Evolutionary conservation across 1,139 yeast genomes (phyloP).

Genomic region (Scheffersomyces cryptocercus): DNA sequence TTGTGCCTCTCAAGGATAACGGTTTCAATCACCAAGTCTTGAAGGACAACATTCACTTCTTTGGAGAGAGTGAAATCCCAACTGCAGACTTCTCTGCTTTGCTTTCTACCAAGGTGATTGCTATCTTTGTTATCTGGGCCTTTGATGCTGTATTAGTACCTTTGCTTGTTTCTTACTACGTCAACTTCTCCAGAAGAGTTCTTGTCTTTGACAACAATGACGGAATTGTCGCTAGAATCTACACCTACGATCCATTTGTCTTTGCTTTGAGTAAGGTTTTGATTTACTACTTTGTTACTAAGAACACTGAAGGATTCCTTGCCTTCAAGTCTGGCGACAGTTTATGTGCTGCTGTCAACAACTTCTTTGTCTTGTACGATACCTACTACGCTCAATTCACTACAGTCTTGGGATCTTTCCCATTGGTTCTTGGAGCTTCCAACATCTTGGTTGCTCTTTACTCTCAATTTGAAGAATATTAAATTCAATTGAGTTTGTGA

Average conservation of each 20-base stretch:
- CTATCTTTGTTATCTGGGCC: slow-evolving; percentile 45
- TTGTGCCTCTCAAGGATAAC: slow-evolving; percentile 41
- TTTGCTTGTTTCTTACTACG: slow-evolving; percentile 46
- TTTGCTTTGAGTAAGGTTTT: slow-evolving; percentile 55
- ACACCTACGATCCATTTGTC: slow-evolving; percentile 56
- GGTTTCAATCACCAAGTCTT: slow-evolving; percentile 39
- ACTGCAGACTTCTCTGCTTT: slow-evolving; percentile 41
- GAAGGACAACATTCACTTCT: slow-evolving; percentile 35
- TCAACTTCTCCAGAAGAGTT: slow-evolving; percentile 54
- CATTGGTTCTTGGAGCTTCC: slow-evolving; percentile 49
- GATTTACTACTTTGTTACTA: slow-evolving; percentile 43
- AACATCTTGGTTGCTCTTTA: slow-evolving; percentile 52
- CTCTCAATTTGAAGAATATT: slow-evolving; percentile 36
- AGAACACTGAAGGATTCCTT: slow-evolving; percentile 17
- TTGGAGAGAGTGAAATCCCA: slow-evolving; percentile 23
- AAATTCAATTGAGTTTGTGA: background rate
- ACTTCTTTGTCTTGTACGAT: slow-evolving; percentile 37
- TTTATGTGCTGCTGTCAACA: slow-evolving; percentile 31
- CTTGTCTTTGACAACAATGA: slow-evolving; percentile 17
- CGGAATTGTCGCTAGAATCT: slow-evolving; percentile 39
- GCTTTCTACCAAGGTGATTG: slow-evolving; percentile 25
- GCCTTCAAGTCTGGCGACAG: background rate
- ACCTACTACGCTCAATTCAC: slow-evolving; percentile 38
- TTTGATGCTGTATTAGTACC: slow-evolving; percentile 46
- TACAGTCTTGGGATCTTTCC: slow-evolving; percentile 46